phyloP scores from a whole-genome alignment of 2,329 filamentous ascomycete species.

The Aspergillus calidoustus region DNA sequence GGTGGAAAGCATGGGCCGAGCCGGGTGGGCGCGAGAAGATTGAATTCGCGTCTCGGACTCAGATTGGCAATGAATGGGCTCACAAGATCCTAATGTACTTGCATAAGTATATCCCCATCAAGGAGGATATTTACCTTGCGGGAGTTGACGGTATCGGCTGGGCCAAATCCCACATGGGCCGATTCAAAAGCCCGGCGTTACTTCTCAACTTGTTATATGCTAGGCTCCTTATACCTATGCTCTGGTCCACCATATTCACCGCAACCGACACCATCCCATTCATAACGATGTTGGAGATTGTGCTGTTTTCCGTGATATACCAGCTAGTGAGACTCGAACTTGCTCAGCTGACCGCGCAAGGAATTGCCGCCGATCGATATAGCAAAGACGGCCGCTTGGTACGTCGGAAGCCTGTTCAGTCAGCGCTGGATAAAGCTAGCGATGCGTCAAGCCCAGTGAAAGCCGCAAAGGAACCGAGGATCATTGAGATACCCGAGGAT shows the following conservation, averaged over 20 bases:
- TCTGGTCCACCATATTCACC: constrained; percentile 18
- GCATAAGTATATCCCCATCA: constrained; percentile 10
- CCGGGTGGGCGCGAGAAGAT: constrained; percentile 8
- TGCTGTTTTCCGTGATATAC: constrained; percentile 13
- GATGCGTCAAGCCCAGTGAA: background rate
- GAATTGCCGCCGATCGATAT: background rate
- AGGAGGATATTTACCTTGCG: constrained; percentile 1
- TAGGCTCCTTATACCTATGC: constrained; percentile 12
- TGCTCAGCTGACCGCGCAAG: background rate
- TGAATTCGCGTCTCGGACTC: constrained; percentile 12
- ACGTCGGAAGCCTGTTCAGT: constrained; percentile 4
- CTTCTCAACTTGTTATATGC: constrained; percentile 15
- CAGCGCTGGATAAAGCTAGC: background rate
- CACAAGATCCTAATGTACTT: constrained; percentile 13
- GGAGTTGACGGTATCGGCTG: constrained; percentile 3
- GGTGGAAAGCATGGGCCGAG: constrained; percentile 21
- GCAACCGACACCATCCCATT: constrained; percentile 6
- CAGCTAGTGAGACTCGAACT: constrained; percentile 13
- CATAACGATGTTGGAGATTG: constrained; percentile 10
- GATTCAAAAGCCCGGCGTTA: constrained; percentile 11
- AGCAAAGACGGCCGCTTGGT: constrained; percentile 6
- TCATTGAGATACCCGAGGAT: constrained; percentile 14
- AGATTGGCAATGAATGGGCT: constrained; percentile 11
- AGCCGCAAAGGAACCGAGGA: constrained; percentile 3
- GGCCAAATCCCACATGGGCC: constrained; percentile 1